phyloP scores from a whole-genome alignment of 1,139 yeast genomes.

The Kluyveromyces sp. region DNA sequence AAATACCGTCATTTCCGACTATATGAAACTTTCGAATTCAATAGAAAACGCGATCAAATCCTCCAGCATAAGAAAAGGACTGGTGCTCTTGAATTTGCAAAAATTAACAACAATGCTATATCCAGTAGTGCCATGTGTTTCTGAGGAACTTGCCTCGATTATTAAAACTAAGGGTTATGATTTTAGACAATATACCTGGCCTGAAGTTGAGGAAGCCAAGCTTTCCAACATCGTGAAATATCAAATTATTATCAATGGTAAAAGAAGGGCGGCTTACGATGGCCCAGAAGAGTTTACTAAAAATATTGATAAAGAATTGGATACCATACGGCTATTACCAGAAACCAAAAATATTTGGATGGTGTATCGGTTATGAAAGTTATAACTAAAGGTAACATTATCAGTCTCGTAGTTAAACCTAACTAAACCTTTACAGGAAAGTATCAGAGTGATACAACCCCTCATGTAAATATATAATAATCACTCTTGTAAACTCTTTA shows the following conservation, averaged over 20 bases:
- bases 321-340: conserved; percentile 26
- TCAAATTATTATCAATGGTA: conserved; percentile 64
- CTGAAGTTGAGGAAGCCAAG: conserved; percentile 34
- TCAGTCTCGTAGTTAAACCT: conserved; percentile 29
- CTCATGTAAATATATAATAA: conserved; percentile 3
- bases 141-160: conserved; percentile 76
- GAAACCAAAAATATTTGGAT: conserved; percentile 30
- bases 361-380: conserved; percentile 34
- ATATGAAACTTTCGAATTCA: conserved; percentile 72
- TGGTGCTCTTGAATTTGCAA: conserved; percentile 39
- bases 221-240: conserved; percentile 36
- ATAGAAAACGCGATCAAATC: conserved; percentile 37
- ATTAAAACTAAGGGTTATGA: conserved; percentile 32
- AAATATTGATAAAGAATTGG: conserved; percentile 31
- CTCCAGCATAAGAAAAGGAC: conserved; percentile 29
- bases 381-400: conserved; percentile 33
- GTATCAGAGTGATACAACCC: neutral
- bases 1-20: conserved; percentile 82
- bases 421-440: neutral
- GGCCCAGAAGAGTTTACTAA: conserved; percentile 33
- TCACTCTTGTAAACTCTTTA: conserved; percentile 34
- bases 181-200: conserved; percentile 56
- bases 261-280: conserved; percentile 43
- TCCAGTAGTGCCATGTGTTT: conserved; percentile 49
- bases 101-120: conserved; percentile 46